Evolutionary conservation across 345 rosid genomes (phyloP), one percentile per base, ranked within the genome.

Genomic region (Clarkia xantiana): DNA sequence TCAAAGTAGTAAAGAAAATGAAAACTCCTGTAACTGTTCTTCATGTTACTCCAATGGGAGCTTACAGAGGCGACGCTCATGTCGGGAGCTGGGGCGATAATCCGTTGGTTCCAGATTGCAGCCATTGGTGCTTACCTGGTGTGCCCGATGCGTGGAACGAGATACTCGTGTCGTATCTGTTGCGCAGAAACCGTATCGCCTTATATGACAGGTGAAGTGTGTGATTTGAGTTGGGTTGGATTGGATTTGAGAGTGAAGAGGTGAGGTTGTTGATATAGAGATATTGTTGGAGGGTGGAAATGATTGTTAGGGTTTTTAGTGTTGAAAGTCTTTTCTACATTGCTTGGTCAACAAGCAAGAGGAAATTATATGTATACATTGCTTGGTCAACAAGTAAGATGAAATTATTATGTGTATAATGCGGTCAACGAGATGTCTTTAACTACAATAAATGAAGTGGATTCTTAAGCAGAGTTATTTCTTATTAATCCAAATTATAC

Each of bases 51-150:
- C 76, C 68, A 0, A 76, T 82, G 91, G 81, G 80, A 4, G 82
- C 86, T 38, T 77, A 47, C 62, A 71, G 86, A 52, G 64, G 74
- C 9, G 93, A 79, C 40, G 84, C 80, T 4, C 84, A 82, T 52
- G 84, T 82, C 0, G 93, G 84, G 19, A 49, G 52, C 20, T 79
- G 93, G 84, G 73, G 82, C 15, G 80, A 75, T 47, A 75, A 77
- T 61, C 80, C 78, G 0, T 66, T 62, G 1, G 82, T 82, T 40
- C 74, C 84, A 10, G 93, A 79, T 63, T 79, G 86, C 57, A 79
- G 84, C 68, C 86, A 77, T 52, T 79, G 82, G 86, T 82, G 86
- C 63, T 75, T 79, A 7, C 84, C 86, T 9, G 86, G 87, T 18
- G 81, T 82, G n/a, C 86, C 93, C 3, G 93, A 79, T 52, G 61